Base-by-base conservation (phyloP, 441 rosid species). In the Pelargonium australe region DNA sequence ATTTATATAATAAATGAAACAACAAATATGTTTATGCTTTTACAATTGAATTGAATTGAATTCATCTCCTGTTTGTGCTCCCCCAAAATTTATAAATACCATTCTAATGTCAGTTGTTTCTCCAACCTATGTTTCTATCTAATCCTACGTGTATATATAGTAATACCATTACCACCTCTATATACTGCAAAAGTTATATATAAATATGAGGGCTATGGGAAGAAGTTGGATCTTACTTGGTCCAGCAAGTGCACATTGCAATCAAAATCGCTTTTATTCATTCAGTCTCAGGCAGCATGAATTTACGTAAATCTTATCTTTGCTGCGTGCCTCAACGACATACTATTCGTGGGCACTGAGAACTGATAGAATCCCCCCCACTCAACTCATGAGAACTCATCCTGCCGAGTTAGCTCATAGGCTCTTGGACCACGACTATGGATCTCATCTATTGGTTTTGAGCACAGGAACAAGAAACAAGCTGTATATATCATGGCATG, bases 391-490 rank as follows among this genome's bases (percentile, higher is more conserved):
- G 91, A 45, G 71, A 81, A 64, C 12, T 96, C 86, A 80, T 90
- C 83, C 75, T 83, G 95, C 73, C 87, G 77, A 5, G 98, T 81
- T 76, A 90, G 75, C 77, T 76, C 84, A 75, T 95, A 86, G 75
- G 72, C 82, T 70, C 65, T 82, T 43, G 73, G 85, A 0, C 64
- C 28, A 0, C 64, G 76, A 4, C 73, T 65, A 74, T 73, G 80
- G 74, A 73, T 66, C 45, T 73, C 91, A 13, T 68, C 77, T 4
- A 64, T 37, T 51, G 81, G 92, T 85, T 90, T 95, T 70, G 99
- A 89, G 79, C 96, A 89, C 25, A 91, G 97, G 88, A 95, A 91
- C 89, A 91, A 86, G 84, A 95, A 91, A 34, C 96, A 95, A 60
- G 98, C 84, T 17, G 86, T 82, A 80, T 90, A 95, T 81, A 89